phyloP scores from a whole-genome alignment of 805 yeast species.

The Lipomyces japonicus region DNA sequence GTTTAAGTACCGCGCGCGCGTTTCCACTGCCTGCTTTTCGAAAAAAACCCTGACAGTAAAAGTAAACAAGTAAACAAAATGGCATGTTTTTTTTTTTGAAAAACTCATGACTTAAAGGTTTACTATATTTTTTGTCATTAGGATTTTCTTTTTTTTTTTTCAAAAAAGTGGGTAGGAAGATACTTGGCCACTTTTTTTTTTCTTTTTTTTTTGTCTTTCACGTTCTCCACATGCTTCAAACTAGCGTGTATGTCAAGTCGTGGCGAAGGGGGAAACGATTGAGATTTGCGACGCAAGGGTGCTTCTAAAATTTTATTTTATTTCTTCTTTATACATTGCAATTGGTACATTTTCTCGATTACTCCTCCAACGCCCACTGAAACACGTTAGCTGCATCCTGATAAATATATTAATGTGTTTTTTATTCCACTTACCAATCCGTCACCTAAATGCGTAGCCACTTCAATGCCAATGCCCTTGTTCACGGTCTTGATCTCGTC shows the following conservation, averaged over 20 bases:
- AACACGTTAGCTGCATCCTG: no score
- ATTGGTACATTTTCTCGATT: neutral
- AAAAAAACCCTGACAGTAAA: no score
- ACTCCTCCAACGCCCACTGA: conserved; percentile 27
- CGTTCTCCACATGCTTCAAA: neutral
- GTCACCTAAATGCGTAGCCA: conserved; percentile 81
- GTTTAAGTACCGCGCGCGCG: no score
- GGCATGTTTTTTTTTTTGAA: no score
- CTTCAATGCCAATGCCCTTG: conserved; percentile 86
- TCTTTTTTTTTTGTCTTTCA: neutral
- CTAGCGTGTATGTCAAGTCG: no score
- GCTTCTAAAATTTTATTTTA: neutral
- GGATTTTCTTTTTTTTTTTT: neutral
- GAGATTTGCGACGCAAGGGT: no score
- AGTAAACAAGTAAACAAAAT: no score
- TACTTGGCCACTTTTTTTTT: neutral
- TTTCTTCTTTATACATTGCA: neutral
- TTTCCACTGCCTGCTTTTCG: no score
- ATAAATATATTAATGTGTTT: neutral
- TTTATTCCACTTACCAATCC: conserved; percentile 47
- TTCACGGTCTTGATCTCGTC: conserved; percentile 79
- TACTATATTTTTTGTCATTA: neutral
- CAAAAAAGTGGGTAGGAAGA: no score
- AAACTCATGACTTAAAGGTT: no score
- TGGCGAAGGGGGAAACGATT: no score